Base-by-base conservation (phyloP, 306 rosid genomes). In the Arachis hypogaea region DNA sequence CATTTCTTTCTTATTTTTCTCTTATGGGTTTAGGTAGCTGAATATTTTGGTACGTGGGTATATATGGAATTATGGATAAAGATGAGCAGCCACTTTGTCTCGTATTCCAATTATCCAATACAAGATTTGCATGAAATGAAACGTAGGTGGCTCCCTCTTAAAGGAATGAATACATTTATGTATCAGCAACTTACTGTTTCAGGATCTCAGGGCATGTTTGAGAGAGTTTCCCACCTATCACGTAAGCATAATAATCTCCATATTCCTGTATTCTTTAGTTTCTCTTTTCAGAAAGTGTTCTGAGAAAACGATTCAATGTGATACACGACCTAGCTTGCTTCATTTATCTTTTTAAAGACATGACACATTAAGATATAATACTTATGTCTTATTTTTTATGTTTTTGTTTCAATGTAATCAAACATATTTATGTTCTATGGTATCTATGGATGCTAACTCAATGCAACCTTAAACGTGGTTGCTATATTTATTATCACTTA, bases 191-290 rank as follows among this genome's bases (percentile, higher is more conserved):
- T 43, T 29, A 36, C 45, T 4, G 45, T 66, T n/a, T 46, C 45
- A 44, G n/a, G 30, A 43, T 38, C 14, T 7, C 3, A 3, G 44
- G 47, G 36, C 11, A 18, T 38, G 1, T 69, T 50, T 41, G 50
- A 11, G 70, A 40, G 57, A 16, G 18, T 78, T 66, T 65, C 77
- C 58, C 44, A 45, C 18, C 5, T 28, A 36, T 70, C 77, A 71
- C 18, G 72, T 38, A 70, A 78, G 72, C 56, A 75, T 63, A 70
- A 33, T 14, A 51, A 6, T 0, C 14, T 9, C n/a, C 68, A 4
- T 10, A 42, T 4, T 18, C 7, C 52, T 57, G 40, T 45, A 11
- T 16, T 45, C 11, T 16, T 69, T 69, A 43, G 66, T 12, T 47
- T 36, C 63, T 30, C 63, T n/a, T 58, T 29, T 70, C 12, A 33